A percentile compares a stretch with the other conserved stretches of the same genome.
Evolutionary conservation across 1,139 yeast species (phyloP).

Genomic region (Debaryomycetaceae sp.): DNA sequence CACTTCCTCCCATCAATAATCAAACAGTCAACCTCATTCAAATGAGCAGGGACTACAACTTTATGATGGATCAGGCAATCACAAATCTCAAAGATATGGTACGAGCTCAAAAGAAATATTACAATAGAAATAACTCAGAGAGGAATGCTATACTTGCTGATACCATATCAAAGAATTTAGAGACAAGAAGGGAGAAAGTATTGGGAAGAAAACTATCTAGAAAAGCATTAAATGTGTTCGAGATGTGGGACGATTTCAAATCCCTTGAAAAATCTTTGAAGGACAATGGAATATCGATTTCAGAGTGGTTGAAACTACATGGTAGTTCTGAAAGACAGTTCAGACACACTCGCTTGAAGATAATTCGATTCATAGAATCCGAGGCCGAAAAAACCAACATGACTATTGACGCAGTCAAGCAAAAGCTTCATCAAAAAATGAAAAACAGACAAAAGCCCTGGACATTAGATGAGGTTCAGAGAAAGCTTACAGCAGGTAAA

Average conservation of each 20-base stretch:
- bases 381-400: conserved; percentile 23
- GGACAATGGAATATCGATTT: conserved; percentile 25
- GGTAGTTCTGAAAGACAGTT: conserved; percentile 34
- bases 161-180: neutral
- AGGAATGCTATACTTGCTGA: neutral
- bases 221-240: conserved; percentile 31
- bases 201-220: conserved; percentile 27
- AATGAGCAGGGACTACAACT: neutral
- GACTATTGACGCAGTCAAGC: conserved; percentile 26
- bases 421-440: conserved; percentile 31
- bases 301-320: conserved; percentile 36
- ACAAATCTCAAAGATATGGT: neutral
- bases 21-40: neutral
- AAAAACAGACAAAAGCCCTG: conserved; percentile 31
- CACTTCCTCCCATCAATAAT: neutral
- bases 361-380: conserved; percentile 32
- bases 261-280: conserved; percentile 26
- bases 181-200: neutral
- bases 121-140: no score
- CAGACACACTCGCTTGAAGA: conserved; percentile 32
- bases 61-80: neutral
- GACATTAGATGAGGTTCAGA: conserved; percentile 39
- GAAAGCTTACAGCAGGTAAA: conserved; percentile 34
- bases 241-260: conserved; percentile 41
- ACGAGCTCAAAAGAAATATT: neutral